phyloP scores from a whole-genome alignment of 2,329 filamentous ascomycete species.

The Colletotrichum sansevieriae region DNA sequence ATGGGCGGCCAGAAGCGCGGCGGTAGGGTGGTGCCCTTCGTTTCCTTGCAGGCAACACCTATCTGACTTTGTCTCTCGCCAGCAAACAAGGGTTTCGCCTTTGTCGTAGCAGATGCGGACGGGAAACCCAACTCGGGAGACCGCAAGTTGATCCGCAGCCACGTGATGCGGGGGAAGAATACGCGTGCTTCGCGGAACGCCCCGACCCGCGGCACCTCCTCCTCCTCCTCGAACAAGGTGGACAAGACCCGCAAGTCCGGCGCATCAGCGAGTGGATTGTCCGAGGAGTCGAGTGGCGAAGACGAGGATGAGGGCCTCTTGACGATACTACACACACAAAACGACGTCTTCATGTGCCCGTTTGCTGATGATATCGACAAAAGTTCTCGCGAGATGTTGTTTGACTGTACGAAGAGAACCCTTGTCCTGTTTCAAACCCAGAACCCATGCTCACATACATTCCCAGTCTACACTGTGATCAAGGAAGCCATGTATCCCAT shows the following conservation, averaged over 20 bases:
- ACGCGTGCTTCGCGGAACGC: slow-evolving; percentile 4
- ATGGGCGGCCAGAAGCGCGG: slow-evolving; percentile 21
- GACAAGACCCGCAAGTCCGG: neutral
- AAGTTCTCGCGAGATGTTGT: slow-evolving; percentile 17
- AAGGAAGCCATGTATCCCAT: slow-evolving; percentile 47
- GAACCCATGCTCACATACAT: neutral
- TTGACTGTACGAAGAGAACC: slow-evolving; percentile 27
- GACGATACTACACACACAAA: neutral
- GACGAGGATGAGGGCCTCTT: neutral
- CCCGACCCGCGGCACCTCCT: neutral
- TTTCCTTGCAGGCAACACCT: no score
- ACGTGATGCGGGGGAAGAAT: slow-evolving; percentile 42
- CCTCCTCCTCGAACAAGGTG: no score
- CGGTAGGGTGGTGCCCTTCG: slow-evolving; percentile 3
- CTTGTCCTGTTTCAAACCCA: no score
- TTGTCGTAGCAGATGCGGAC: slow-evolving; percentile 45
- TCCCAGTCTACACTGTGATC: slow-evolving; percentile 21
- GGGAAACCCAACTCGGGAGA: slow-evolving; percentile 45
- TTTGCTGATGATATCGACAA: slow-evolving; percentile 38
- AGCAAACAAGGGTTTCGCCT: slow-evolving; percentile 46
- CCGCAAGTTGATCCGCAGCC: slow-evolving; percentile 45
- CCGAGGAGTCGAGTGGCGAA: neutral
- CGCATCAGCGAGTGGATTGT: neutral
- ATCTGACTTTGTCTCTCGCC: neutral
- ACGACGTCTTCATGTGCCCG: slow-evolving; percentile 47